Conservation (phyloP, 2,329 filamentous ascomycete species). For the Stagonosporopsis vannaccii region DNA sequence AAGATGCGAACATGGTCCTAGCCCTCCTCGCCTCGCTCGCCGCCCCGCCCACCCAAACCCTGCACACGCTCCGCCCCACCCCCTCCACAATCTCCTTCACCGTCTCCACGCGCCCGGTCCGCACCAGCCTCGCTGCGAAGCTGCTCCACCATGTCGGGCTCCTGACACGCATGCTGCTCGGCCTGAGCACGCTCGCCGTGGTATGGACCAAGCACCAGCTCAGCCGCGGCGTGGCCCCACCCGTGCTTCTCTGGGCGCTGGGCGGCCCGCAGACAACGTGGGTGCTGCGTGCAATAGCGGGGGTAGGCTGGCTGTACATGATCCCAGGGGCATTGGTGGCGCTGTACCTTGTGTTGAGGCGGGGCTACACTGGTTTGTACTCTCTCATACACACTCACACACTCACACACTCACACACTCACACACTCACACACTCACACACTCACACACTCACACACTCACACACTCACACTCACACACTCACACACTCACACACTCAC, state of each 20-base stretch:
- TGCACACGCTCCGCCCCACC: conserved; percentile 55
- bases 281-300: conserved; percentile 48
- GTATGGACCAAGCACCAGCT: conserved; percentile 39
- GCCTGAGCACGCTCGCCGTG: conserved; percentile 50
- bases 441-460: neutral
- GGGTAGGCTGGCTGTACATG: conserved; percentile 53
- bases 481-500: neutral
- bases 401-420: neutral
- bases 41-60: conserved; percentile 36
- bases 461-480: too few species aligned
- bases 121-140: conserved; percentile 56
- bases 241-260: conserved; percentile 13
- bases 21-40: conserved; percentile 32
- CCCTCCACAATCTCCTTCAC: conserved; percentile 92
- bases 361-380: conserved; percentile 59
- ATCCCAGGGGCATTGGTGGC: conserved; percentile 48
- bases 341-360: conserved; percentile 55
- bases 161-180: conserved; percentile 55
- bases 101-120: conserved; percentile 77
- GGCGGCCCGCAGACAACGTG: conserved; percentile 17
- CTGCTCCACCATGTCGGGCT: conserved; percentile 54
- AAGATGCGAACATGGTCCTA: conserved; percentile 26
- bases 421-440: neutral
- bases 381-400: too few species aligned
- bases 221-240: conserved; percentile 9